phyloP scores from a whole-genome alignment of 805 yeast genomes.

The Clavispora asparagi region DNA sequence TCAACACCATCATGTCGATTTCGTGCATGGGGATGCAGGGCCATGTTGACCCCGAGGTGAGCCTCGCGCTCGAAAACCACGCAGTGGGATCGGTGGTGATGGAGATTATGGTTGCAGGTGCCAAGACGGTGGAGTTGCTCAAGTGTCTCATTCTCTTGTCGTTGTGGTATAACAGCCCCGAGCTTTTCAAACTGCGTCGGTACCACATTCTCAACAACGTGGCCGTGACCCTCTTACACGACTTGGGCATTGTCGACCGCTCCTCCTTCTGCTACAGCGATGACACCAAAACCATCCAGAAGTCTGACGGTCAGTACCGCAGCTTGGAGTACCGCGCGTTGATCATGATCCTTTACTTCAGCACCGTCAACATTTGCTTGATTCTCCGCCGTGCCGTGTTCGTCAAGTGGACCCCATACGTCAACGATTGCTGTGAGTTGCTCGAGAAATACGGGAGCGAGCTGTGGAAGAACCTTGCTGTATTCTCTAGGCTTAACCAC shows the following conservation, averaged over 20 bases:
- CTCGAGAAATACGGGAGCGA: conserved; percentile 35
- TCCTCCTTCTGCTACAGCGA: conserved; percentile 22
- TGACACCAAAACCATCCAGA: conserved; percentile 6
- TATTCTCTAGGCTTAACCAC: conserved; percentile 55
- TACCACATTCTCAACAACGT: conserved; percentile 64
- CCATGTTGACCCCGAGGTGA: conserved; percentile 32
- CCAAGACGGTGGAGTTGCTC: conserved; percentile 63
- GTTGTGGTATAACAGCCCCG: conserved; percentile 82
- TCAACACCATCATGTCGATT: conserved; percentile 60
- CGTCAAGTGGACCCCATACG: conserved; percentile 59
- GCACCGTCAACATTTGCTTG: conserved; percentile 59
- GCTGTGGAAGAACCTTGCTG: conserved; percentile 42
- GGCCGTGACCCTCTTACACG: conserved; percentile 65
- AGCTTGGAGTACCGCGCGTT: conserved; percentile 46
- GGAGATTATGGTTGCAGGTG: conserved; percentile 65
- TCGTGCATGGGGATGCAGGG: conserved; percentile 42
- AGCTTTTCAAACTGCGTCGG: conserved; percentile 72
- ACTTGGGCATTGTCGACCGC: conserved; percentile 64
- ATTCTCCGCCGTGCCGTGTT: conserved; percentile 60
- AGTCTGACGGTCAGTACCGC: conserved; percentile 12
- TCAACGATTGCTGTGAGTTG: conserved; percentile 54
- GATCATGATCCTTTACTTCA: conserved; percentile 54
- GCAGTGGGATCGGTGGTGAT: conserved; percentile 46
- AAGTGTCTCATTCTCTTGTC: conserved; percentile 57
- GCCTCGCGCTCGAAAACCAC: conserved; percentile 47